Percentiles rank a stretch among this genome's conserved stretches.
Conservation (phyloP, 768 basidiomycete species). For the Mycena venus region DNA sequence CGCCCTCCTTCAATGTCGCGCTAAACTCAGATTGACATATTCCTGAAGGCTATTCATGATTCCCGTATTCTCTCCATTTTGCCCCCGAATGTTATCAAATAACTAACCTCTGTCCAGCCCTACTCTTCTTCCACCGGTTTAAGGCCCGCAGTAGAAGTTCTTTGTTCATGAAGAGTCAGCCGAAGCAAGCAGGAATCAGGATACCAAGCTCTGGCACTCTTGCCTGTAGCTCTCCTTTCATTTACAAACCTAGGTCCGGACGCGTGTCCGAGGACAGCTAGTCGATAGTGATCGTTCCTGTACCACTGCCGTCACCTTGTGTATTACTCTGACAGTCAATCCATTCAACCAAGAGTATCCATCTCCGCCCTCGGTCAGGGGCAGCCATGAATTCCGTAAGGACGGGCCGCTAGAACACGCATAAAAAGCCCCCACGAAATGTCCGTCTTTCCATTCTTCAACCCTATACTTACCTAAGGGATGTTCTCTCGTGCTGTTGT, state of each 20-base stretch:
- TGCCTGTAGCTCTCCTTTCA: not conserved
- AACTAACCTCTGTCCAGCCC: not conserved
- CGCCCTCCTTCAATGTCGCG: not conserved
- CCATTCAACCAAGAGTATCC: not conserved
- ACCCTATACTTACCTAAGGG: not conserved
- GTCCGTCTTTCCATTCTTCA: not conserved
- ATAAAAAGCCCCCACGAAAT: conserved; percentile 8
- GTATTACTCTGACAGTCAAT: conserved; percentile 2
- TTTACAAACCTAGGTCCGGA: not conserved
- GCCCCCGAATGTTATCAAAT: not conserved
- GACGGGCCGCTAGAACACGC: not conserved
- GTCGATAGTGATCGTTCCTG: conserved; percentile 1
- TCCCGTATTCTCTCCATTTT: not conserved
- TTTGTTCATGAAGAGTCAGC: conserved; percentile 3
- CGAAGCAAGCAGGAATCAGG: not conserved
- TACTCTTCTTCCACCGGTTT: not conserved
- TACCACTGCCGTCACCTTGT: conserved; percentile 6
- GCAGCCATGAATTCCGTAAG: not conserved
- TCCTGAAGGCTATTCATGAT: not conserved
- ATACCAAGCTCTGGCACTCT: not conserved
- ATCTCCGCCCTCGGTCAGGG: not conserved
- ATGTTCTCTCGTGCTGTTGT: conserved; percentile 5
- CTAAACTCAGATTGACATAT: not conserved
- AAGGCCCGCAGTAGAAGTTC: not conserved
- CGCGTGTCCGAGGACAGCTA: not conserved